A percentile compares a stretch with the other conserved stretches of the same genome.
Conservation (phyloP, 2,329 filamentous ascomycete genomes). For the Ramichloridium luteum region DNA sequence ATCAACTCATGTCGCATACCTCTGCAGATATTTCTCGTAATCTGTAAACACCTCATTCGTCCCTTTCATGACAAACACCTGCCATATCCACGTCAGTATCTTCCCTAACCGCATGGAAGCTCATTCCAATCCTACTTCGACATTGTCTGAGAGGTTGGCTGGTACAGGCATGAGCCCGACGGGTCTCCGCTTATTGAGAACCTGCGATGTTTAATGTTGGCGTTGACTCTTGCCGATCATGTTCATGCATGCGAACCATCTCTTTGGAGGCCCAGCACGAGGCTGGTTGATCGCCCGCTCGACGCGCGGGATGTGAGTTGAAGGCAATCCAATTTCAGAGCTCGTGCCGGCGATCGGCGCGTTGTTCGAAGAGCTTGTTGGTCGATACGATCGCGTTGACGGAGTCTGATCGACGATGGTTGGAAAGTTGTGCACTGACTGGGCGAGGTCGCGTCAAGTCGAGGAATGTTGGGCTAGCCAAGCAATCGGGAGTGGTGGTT, state of each 20-base stretch:
- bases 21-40: slow-evolving; percentile 76
- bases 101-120: slow-evolving; percentile 1
- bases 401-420: too few species aligned
- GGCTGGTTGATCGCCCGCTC: slow-evolving; percentile 10
- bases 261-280: slow-evolving; percentile 12
- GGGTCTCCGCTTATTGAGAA: slow-evolving; percentile 91
- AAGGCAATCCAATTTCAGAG: background rate
- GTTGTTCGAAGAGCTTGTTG: too few species aligned
- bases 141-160: slow-evolving; percentile 63
- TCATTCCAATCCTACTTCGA: slow-evolving; percentile 51
- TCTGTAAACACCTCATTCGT: slow-evolving; percentile 81
- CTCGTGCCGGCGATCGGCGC: too few species aligned
- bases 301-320: slow-evolving; percentile 1
- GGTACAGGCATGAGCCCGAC: slow-evolving; percentile 68
- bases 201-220: slow-evolving; percentile 42
- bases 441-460: too few species aligned
- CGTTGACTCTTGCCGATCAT: background rate
- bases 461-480: too few species aligned
- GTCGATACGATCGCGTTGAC: too few species aligned
- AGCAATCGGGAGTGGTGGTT: background rate
- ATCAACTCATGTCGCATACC: slow-evolving; percentile 42
- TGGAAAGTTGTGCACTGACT: too few species aligned
- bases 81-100: slow-evolving; percentile 20
- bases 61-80: slow-evolving; percentile 87
- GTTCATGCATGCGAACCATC: slow-evolving; percentile 13